Evolutionary conservation across 495 filamentous ascomycete species (phyloP).

Genomic region (Neurospora sp.): DNA sequence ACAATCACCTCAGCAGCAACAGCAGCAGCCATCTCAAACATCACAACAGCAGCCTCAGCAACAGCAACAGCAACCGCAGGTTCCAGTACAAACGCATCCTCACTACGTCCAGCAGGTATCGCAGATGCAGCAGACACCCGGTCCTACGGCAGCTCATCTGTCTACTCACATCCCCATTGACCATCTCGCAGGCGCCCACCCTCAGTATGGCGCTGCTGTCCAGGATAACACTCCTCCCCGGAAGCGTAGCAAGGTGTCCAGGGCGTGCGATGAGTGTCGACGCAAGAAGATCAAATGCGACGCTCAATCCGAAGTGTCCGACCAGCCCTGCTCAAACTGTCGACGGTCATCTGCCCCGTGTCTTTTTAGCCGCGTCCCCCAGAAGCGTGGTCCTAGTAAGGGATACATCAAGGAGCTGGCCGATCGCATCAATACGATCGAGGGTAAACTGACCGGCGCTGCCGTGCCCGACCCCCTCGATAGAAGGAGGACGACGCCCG

Average conservation of each 20-base stretch:
- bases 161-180: constrained; percentile 26
- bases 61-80: constrained; percentile 5
- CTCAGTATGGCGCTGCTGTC: constrained; percentile 12
- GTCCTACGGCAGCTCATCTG: constrained; percentile 16
- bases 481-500: constrained; percentile 23
- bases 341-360: constrained; percentile 66
- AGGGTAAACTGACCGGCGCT: constrained; percentile 43
- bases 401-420: constrained; percentile 97
- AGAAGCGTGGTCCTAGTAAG: constrained; percentile 94
- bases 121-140: constrained; percentile 3
- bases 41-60: constrained; percentile 8
- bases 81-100: not conserved
- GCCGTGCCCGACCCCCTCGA: constrained; percentile 13
- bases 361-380: constrained; percentile 83
- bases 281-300: constrained; percentile 97
- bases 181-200: constrained; percentile 10
- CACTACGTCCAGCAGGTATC: constrained; percentile 6
- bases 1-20: not conserved
- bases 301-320: constrained; percentile 66
- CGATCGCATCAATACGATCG: constrained; percentile 74
- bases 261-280: constrained; percentile 91
- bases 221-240: constrained; percentile 56
- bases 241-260: constrained; percentile 84
- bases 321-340: constrained; percentile 79
- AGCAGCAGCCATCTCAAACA: not conserved